A percentile compares a stretch with the other conserved stretches of the same genome.
phyloP scores from a whole-genome alignment of 352 stramenopile genomes.

The Phytophthora fragariaefolia region DNA sequence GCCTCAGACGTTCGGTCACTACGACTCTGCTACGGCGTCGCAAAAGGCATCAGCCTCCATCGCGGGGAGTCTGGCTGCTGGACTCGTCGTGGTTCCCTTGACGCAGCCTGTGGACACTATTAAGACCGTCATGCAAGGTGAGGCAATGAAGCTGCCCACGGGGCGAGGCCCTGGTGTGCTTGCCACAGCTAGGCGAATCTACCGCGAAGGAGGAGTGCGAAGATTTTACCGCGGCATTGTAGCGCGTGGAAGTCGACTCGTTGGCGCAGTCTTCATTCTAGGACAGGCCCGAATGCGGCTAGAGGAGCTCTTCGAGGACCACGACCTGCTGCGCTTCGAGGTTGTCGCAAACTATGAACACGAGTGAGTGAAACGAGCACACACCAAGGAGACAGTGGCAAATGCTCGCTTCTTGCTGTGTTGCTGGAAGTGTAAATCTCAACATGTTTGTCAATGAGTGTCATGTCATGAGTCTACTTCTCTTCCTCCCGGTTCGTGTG shows the following conservation, averaged over 20 bases:
- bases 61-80: slow-evolving; percentile 65
- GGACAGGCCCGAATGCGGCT: slow-evolving; percentile 69
- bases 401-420: slow-evolving; percentile 13
- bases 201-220: slow-evolving; percentile 49
- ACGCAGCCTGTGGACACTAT: slow-evolving; percentile 85
- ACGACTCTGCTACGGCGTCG: slow-evolving; percentile 53
- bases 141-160: slow-evolving; percentile 55
- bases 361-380: slow-evolving; percentile 26
- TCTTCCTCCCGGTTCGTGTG: not conserved
- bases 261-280: slow-evolving; percentile 86
- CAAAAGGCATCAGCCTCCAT: slow-evolving; percentile 70
- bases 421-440: not conserved
- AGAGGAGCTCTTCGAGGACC: slow-evolving; percentile 72
- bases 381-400: slow-evolving; percentile 2
- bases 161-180: slow-evolving; percentile 42
- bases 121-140: slow-evolving; percentile 88
- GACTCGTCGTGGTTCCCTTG: slow-evolving; percentile 70
- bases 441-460: slow-evolving; percentile 29
- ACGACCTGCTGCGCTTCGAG: slow-evolving; percentile 47
- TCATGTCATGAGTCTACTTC: slow-evolving; percentile 4
- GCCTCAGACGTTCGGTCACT: slow-evolving; percentile 60
- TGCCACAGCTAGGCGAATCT: slow-evolving; percentile 51
- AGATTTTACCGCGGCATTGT: slow-evolving; percentile 77
- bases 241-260: slow-evolving; percentile 66
- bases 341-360: slow-evolving; percentile 16